These are phyloP conservation scores for Coniosporium tulheliwenetii DNA, from an alignment of 2,329 filamentous ascomycete species.

Conservation along the genomic window DNA sequence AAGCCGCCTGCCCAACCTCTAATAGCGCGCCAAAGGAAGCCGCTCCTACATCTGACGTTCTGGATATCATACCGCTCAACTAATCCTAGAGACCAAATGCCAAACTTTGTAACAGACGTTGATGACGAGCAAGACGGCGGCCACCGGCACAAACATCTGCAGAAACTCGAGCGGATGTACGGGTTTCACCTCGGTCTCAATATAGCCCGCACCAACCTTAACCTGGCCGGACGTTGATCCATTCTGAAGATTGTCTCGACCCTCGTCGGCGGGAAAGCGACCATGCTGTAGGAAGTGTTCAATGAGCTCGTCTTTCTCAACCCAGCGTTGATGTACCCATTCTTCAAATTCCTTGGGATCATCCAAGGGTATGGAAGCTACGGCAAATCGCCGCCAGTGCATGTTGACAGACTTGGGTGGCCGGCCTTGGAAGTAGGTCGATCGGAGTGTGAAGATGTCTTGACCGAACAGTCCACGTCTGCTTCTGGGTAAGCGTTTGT, in stretches of 20 bases:
- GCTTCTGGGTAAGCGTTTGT: constrained; percentile 1
- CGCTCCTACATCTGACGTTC: too few relatives aligned
- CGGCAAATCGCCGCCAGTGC: constrained; percentile 77
- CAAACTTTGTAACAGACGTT: constrained; percentile 15
- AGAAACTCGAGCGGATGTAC: constrained; percentile 23
- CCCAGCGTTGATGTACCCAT: constrained; percentile 77
- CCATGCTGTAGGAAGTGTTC: constrained; percentile 61
- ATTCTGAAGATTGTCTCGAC: constrained; percentile 13
- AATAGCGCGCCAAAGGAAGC: too few relatives aligned
- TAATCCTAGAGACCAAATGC: constrained; percentile 6
- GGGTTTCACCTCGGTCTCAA: constrained; percentile 30
- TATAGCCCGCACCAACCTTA: constrained; percentile 23
- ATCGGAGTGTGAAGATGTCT: constrained; percentile 69
- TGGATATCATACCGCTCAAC: too few relatives aligned
- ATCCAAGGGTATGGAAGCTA: constrained; percentile 67
- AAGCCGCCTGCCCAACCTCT: too few relatives aligned
- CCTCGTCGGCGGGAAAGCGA: constrained; percentile 60
- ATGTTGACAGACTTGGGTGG: constrained; percentile 91
- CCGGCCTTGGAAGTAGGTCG: constrained; percentile 77
- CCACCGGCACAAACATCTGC: constrained; percentile 25
- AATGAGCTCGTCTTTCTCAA: constrained; percentile 77
- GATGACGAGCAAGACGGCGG: constrained; percentile 18
- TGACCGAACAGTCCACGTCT: constrained; percentile 54
- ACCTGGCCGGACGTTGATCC: constrained; percentile 7
- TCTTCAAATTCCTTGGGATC: constrained; percentile 56